Evolutionary conservation across 768 basidiomycete genomes (phyloP).

Genomic region (Solioccasus polychromus): DNA sequence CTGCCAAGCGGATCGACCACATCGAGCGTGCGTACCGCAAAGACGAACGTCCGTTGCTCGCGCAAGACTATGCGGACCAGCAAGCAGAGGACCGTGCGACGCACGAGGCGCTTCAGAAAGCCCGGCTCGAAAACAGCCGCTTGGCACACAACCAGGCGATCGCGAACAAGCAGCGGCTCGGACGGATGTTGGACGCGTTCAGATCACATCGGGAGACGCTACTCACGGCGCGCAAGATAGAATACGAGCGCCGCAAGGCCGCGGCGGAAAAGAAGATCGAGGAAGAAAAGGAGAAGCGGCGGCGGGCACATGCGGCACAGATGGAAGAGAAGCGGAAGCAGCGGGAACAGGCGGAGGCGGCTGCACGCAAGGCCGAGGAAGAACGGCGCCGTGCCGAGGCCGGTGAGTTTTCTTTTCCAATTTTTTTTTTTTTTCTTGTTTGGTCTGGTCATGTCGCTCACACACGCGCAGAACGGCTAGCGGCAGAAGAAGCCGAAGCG

Average conservation of each 20-base stretch:
- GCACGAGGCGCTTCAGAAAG: slow-evolving; percentile 59
- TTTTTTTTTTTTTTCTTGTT: too few relatives aligned
- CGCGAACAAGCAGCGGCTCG: slow-evolving; percentile 70
- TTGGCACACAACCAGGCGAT: slow-evolving; percentile 63
- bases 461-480: slow-evolving; percentile 52
- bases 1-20: slow-evolving; percentile 90
- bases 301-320: slow-evolving; percentile 59
- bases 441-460: background rate
- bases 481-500: slow-evolving; percentile 54
- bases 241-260: slow-evolving; percentile 56
- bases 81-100: slow-evolving; percentile 72
- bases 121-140: slow-evolving; percentile 54
- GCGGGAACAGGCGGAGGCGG: slow-evolving; percentile 25
- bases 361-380: slow-evolving; percentile 32
- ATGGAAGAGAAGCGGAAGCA: slow-evolving; percentile 41
- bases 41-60: slow-evolving; percentile 84
- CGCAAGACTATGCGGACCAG: slow-evolving; percentile 82
- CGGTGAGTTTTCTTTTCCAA: slow-evolving; percentile 38
- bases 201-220: slow-evolving; percentile 48
- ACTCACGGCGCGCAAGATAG: slow-evolving; percentile 55
- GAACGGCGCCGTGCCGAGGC: slow-evolving; percentile 46
- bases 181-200: slow-evolving; percentile 74
- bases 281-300: slow-evolving; percentile 79
- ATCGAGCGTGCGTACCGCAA: slow-evolving; percentile 92
- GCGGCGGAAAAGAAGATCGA: slow-evolving; percentile 65